Evolutionary conservation across 2,329 filamentous ascomycete species (phyloP).

Genomic region (Exophiala mesophila): DNA sequence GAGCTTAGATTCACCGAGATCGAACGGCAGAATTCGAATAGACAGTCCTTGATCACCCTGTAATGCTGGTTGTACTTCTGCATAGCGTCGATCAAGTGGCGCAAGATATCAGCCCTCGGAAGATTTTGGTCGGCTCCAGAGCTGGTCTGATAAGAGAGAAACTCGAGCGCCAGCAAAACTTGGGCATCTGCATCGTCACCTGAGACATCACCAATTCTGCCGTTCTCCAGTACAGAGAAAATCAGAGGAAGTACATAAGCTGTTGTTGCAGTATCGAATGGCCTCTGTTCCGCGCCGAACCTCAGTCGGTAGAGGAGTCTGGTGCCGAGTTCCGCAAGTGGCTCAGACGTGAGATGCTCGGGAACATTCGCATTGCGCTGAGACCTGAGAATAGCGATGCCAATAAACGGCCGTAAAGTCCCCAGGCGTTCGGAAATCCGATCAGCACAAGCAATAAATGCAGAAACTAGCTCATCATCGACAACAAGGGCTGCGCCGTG

Average conservation of each 20-base stretch:
- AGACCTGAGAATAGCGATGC: constrained; percentile 77
- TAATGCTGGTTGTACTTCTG: constrained; percentile 88
- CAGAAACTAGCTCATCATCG: constrained; percentile 69
- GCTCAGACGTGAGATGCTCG: constrained; percentile 68
- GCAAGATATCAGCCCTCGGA: constrained; percentile 69
- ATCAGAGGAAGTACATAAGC: constrained; percentile 82
- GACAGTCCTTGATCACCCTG: constrained; percentile 87
- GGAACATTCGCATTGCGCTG: constrained; percentile 69
- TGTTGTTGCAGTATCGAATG: constrained; percentile 81
- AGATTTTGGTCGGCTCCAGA: constrained; percentile 70
- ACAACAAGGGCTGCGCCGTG: constrained; percentile 77
- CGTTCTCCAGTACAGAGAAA: constrained; percentile 70
- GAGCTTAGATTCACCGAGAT: constrained; percentile 73
- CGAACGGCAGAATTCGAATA: constrained; percentile 78
- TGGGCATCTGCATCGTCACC: constrained; percentile 83
- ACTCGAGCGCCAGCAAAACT: constrained; percentile 79
- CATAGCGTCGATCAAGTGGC: constrained; percentile 73
- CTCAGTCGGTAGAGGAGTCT: constrained; percentile 85
- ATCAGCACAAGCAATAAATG: constrained; percentile 75
- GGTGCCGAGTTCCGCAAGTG: constrained; percentile 77
- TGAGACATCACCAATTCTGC: constrained; percentile 64
- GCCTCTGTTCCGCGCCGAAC: constrained; percentile 87
- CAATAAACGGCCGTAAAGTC: constrained; percentile 72
- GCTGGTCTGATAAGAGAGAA: constrained; percentile 82
- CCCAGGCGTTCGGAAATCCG: constrained; percentile 71